phyloP scores from a whole-genome alignment of 2,329 filamentous ascomycete genomes.

The Akanthomyces dipterigenus region DNA sequence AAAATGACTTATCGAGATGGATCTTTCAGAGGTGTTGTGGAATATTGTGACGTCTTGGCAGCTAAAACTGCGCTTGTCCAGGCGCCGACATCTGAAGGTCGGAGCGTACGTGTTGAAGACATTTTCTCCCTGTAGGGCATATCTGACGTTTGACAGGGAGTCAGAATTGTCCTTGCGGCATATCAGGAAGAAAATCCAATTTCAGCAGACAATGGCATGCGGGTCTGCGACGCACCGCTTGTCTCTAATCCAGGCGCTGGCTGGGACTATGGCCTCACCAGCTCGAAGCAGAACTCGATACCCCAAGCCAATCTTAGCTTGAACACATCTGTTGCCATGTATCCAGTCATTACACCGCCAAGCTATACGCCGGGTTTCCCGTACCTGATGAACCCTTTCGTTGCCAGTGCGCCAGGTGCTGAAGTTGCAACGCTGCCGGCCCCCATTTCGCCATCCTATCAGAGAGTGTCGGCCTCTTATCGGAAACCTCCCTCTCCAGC shows the following conservation, averaged over 20 bases:
- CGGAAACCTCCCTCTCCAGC: slow-evolving; percentile 29
- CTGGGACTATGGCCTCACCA: slow-evolving; percentile 6
- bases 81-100: slow-evolving; percentile 17
- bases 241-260: not conserved
- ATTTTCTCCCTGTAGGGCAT: not conserved
- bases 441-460: slow-evolving; percentile 25
- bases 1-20: slow-evolving; percentile 34
- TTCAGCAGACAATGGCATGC: not conserved
- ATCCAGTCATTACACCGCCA: slow-evolving; percentile 28
- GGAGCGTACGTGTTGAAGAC: not conserved
- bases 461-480: slow-evolving; percentile 23
- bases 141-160: not conserved
- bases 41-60: slow-evolving; percentile 45
- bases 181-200: not conserved
- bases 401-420: slow-evolving; percentile 13
- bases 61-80: slow-evolving; percentile 34
- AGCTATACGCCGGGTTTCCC: slow-evolving; percentile 22
- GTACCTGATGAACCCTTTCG: slow-evolving; percentile 23
- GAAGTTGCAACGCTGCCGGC: slow-evolving; percentile 21
- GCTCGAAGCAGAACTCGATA: slow-evolving; percentile 4
- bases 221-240: not conserved
- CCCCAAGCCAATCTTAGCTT: slow-evolving; percentile 16
- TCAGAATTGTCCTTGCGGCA: not conserved
- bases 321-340: slow-evolving; percentile 23
- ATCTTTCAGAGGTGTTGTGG: slow-evolving; percentile 41